These are phyloP conservation scores for Holtermannia corniformis DNA, from an alignment of 768 basidiomycete genomes.

Conservation along the genomic window DNA sequence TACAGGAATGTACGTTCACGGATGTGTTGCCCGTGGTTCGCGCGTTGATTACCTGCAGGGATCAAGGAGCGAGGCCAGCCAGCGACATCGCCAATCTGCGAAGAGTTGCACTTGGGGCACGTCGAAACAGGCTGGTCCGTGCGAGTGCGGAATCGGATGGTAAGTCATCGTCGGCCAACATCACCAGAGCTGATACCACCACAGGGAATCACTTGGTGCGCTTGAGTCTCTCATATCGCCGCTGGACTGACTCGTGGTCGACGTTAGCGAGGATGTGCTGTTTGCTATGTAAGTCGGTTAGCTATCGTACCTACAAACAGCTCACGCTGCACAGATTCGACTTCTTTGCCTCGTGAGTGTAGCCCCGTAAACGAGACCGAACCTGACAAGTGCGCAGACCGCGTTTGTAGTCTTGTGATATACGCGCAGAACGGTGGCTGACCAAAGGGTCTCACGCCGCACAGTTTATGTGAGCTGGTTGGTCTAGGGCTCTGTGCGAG, in stretches of 20 bases:
- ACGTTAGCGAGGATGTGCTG: conserved; percentile 33
- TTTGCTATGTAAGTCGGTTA: conserved; percentile 34
- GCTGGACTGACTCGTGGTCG: not conserved
- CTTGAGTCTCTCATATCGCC: not conserved
- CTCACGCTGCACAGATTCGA: conserved; percentile 28
- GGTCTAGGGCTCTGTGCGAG: not conserved
- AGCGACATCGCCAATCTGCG: conserved; percentile 40
- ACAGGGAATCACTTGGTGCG: conserved; percentile 37
- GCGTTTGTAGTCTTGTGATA: not conserved
- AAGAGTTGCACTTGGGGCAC: conserved; percentile 39
- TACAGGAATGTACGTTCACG: conserved; percentile 31
- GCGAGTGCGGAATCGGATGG: conserved; percentile 40
- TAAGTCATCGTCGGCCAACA: conserved; percentile 6
- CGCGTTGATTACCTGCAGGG: conserved; percentile 30
- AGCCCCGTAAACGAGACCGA: not conserved
- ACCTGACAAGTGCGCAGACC: not conserved
- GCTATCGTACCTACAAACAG: not conserved
- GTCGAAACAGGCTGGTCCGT: conserved; percentile 41
- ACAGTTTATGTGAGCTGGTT: not conserved
- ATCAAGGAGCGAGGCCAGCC: conserved; percentile 42
- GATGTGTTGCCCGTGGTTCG: not conserved
- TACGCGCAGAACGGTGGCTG: not conserved
- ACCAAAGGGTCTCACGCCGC: too few species aligned
- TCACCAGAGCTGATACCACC: not conserved
- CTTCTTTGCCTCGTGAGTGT: conserved; percentile 36